Percentiles rank a stretch among this genome's conserved stretches.
Conservation (phyloP, 176 grass and related monocot genomes). For the Carex myosuroides region DNA sequence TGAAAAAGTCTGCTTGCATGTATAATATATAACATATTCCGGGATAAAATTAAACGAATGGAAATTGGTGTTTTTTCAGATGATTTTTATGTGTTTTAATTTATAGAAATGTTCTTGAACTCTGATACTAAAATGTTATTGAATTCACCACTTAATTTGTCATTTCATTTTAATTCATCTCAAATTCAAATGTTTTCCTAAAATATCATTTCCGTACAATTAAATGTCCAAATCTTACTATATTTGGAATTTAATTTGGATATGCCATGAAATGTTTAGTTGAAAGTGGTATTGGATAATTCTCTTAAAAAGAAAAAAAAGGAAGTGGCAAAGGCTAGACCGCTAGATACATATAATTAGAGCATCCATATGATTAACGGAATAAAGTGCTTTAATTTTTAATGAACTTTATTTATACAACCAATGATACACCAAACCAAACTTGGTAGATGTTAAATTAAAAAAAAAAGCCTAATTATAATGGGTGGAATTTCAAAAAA, state of each 20-base stretch:
- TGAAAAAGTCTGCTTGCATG: too few species aligned
- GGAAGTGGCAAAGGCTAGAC: neutral
- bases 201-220: neutral
- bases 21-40: too few species aligned
- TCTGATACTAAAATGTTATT: too few species aligned
- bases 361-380: neutral
- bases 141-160: neutral
- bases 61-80: too few species aligned
- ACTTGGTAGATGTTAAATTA: neutral
- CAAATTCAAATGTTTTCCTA: neutral
- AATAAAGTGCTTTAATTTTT: slow-evolving; percentile 11
- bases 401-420: neutral
- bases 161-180: neutral
- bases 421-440: neutral
- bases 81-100: too few species aligned
- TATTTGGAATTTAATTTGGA: neutral
- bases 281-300: neutral
- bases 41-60: too few species aligned
- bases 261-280: neutral
- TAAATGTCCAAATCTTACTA: neutral
- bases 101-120: too few species aligned
- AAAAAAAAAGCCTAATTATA: neutral
- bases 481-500: neutral
- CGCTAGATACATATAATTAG: neutral
- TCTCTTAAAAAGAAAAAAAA: too few species aligned